Evolutionary conservation across 768 basidiomycete species (phyloP).

Genomic region (Lactarius sanguifluus): DNA sequence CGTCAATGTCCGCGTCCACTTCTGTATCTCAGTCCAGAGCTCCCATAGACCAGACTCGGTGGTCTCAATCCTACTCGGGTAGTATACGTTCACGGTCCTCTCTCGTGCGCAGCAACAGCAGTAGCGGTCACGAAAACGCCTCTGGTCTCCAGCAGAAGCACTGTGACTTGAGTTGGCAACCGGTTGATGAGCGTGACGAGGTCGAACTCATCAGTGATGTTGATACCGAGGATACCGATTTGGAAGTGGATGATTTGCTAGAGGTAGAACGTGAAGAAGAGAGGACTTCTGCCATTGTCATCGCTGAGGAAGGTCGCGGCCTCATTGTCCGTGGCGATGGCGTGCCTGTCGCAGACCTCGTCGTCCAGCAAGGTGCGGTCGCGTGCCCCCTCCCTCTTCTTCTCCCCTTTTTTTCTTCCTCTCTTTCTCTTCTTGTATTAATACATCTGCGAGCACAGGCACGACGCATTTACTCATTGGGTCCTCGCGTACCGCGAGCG

Average conservation of each 20-base stretch:
- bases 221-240: slow-evolving; percentile 48
- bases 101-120: slow-evolving; percentile 51
- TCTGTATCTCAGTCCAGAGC: slow-evolving; percentile 49
- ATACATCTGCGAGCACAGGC: slow-evolving; percentile 45
- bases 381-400: background rate
- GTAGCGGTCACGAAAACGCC: slow-evolving; percentile 41
- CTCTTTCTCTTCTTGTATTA: slow-evolving; percentile 5
- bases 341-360: slow-evolving; percentile 57
- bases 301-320: slow-evolving; percentile 84
- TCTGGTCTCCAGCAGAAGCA: slow-evolving; percentile 59
- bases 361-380: slow-evolving; percentile 68
- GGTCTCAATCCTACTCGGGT: slow-evolving; percentile 71
- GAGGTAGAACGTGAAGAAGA: slow-evolving; percentile 61
- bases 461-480: slow-evolving; percentile 93
- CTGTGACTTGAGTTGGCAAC: slow-evolving; percentile 74
- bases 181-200: slow-evolving; percentile 72
- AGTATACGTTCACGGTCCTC: slow-evolving; percentile 70
- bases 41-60: slow-evolving; percentile 62
- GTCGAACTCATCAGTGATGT: slow-evolving; percentile 54
- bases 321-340: slow-evolving; percentile 74
- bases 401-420: background rate
- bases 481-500: slow-evolving; percentile 74
- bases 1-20: slow-evolving; percentile 45
- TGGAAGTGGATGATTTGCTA: slow-evolving; percentile 42
- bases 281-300: slow-evolving; percentile 70